Evolutionary conservation across 371 early-diverging fungal species (phyloP), one percentile per base, ranked within the genome.

Genomic region (Haplosporangium sp.): DNA sequence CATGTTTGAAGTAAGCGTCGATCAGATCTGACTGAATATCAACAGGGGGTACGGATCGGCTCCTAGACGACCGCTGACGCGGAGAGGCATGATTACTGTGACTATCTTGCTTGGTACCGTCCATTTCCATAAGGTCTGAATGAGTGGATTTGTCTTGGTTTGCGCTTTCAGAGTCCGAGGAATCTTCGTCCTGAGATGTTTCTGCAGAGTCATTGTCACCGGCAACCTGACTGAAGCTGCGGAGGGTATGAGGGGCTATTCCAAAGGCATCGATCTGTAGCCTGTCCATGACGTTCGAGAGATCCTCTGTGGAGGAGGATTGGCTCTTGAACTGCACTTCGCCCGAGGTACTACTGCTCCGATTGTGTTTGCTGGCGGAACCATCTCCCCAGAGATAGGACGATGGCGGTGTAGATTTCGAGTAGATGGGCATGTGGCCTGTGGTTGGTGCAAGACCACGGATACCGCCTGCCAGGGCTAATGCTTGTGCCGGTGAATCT

Each of bases 1-100:
- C 74, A 62, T 87, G 85, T 64, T 81, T 69, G 79, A 90, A 89
- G 74, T 88, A 90, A 16, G 76, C 62, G 37, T 77, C 64, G 48
- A 83, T 71, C 54, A 83, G 59, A 51, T 83, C 80, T 6, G 58
- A 71, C 29, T 71, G 71, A 47, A 79, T 65, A 62, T 79, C 80
- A 18, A 79, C 67, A 56, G 67, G n/a, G 23, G 77, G 77, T 13
- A 64, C 55, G 51, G 77, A 76, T 43, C 72, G 71, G 53, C 67
- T 59, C 54, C 77, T 66, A 5, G 77, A 70, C 10, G 77, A 64
- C 14, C 72, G 64, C 36, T 67, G 67, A 13, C 55, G 51, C 12
- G 18, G 54, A 14, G 14, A 18, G 50, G 20, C 5, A 18, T 50
- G 14, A 13, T 55, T 70, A 23, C 43, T 63, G 55, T 52, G 59